A percentile compares a stretch with the other conserved stretches of the same genome.
Conservation (phyloP, 2,329 filamentous ascomycete genomes). For the Albifimbria verrucaria region DNA sequence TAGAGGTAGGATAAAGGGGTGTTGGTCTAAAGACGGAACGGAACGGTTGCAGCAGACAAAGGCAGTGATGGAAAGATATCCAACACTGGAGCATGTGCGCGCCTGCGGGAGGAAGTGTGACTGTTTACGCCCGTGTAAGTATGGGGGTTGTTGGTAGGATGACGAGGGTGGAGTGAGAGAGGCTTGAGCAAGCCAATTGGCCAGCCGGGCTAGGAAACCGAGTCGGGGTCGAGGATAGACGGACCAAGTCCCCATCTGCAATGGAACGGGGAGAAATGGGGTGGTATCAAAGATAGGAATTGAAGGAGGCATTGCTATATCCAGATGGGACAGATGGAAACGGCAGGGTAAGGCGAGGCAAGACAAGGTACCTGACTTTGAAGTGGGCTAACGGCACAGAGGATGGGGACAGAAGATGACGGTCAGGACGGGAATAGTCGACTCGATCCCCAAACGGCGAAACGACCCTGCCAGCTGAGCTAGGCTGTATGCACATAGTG, state of each 20-base stretch:
- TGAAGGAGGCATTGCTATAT: slow-evolving; percentile 23
- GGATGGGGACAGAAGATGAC: not conserved
- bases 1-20: not conserved
- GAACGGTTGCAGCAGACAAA: not conserved
- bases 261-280: slow-evolving; percentile 11
- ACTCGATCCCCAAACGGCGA: not conserved
- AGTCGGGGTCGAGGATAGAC: slow-evolving; percentile 7
- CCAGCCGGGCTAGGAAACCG: slow-evolving; percentile 14
- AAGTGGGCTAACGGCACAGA: not conserved
- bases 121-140: not conserved
- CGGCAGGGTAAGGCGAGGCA: slow-evolving; percentile 1
- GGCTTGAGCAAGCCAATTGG: not conserved
- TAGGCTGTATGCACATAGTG: not conserved
- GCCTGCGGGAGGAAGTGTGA: not conserved
- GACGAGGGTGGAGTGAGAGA: not conserved
- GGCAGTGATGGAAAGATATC: not conserved
- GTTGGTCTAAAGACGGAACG: not conserved
- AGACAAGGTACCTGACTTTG: not conserved
- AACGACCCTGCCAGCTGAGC: not conserved
- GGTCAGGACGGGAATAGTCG: not conserved
- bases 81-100: not conserved
- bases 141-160: not conserved
- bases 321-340: slow-evolving; percentile 10
- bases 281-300: slow-evolving; percentile 19
- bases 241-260: slow-evolving; percentile 15